Percentiles rank a stretch among this genome's conserved stretches.
These are phyloP conservation scores for Jasminum sambac DNA, from an alignment of 257 asterid genomes.

Conservation along the genomic window DNA sequence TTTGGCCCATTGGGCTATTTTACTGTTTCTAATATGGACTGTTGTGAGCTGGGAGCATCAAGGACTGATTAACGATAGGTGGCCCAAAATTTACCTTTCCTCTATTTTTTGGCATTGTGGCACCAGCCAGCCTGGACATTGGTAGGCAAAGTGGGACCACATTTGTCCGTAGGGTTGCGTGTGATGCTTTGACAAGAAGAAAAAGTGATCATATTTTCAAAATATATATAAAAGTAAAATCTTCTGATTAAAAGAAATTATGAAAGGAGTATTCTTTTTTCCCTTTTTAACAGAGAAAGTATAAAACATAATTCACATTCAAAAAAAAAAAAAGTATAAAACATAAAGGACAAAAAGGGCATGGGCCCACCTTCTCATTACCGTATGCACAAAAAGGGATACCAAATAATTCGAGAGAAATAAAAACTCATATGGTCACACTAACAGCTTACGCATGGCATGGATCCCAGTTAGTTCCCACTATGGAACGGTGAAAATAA, in stretches of 20 bases:
- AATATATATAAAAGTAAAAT: not conserved
- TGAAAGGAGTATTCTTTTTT: not conserved
- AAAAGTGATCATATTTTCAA: slow-evolving; percentile 20
- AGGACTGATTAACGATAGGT: too few relatives aligned
- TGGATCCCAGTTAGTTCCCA: slow-evolving; percentile 34
- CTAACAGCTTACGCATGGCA: slow-evolving; percentile 31
- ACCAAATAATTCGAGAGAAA: slow-evolving; percentile 9
- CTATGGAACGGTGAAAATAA: slow-evolving; percentile 6
- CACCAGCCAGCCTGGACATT: slow-evolving; percentile 12
- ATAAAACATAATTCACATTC: too few relatives aligned
- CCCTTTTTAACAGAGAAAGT: too few relatives aligned
- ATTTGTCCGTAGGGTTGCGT: slow-evolving; percentile 30
- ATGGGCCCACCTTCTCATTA: slow-evolving; percentile 25
- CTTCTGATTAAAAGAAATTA: not conserved
- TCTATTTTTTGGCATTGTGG: too few relatives aligned
- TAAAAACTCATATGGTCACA: slow-evolving; percentile 23
- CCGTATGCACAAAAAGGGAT: slow-evolving; percentile 26
- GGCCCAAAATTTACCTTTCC: too few relatives aligned
- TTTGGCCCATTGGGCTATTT: too few relatives aligned
- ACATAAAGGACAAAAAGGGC: slow-evolving; percentile 26
- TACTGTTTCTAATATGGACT: too few relatives aligned
- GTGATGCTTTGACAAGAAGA: slow-evolving; percentile 31
- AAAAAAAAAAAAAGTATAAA: too few relatives aligned
- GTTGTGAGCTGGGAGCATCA: too few relatives aligned
- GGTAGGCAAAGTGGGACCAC: slow-evolving; percentile 14